Evolutionary conservation across 1,284 basidiomycete genomes (phyloP).

Genomic region (Rhodofomes roseus): DNA sequence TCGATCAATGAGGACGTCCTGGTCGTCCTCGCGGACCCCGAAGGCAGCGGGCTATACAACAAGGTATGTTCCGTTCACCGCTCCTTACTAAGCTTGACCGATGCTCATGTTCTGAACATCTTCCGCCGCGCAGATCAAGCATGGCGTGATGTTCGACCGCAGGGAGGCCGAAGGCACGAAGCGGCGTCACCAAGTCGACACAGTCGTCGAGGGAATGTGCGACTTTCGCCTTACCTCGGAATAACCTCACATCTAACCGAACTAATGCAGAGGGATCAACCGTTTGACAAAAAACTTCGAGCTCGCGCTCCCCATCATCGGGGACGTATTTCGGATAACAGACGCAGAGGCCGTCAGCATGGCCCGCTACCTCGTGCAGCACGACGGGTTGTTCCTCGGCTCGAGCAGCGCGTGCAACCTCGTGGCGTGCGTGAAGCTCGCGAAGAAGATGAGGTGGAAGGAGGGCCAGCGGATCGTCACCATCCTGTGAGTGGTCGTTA

Average conservation of each 20-base stretch:
- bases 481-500: slow-evolving; percentile 58
- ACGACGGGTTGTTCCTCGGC: slow-evolving; percentile 94
- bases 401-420: slow-evolving; percentile 97
- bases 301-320: slow-evolving; percentile 74
- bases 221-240: slow-evolving; percentile 19
- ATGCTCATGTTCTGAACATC: too few species aligned
- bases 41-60: slow-evolving; percentile 94
- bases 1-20: slow-evolving; percentile 58
- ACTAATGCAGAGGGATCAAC: slow-evolving; percentile 74
- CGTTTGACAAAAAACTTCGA: slow-evolving; percentile 85
- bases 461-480: slow-evolving; percentile 75
- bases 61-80: slow-evolving; percentile 50
- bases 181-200: slow-evolving; percentile 90
- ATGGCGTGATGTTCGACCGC: slow-evolving; percentile 91
- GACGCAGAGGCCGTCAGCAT: slow-evolving; percentile 91
- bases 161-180: slow-evolving; percentile 96
- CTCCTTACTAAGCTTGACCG: too few species aligned
- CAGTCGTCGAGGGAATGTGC: slow-evolving; percentile 84
- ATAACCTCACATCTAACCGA: background rate
- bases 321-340: slow-evolving; percentile 85
- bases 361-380: slow-evolving; percentile 83
- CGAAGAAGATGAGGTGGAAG: slow-evolving; percentile 66
- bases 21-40: slow-evolving; percentile 88
- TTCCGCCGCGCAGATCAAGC: slow-evolving; percentile 59
- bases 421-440: slow-evolving; percentile 81